phyloP scores from a whole-genome alignment of 2,329 filamentous ascomycete species.

The Albifimbria verrucaria region DNA sequence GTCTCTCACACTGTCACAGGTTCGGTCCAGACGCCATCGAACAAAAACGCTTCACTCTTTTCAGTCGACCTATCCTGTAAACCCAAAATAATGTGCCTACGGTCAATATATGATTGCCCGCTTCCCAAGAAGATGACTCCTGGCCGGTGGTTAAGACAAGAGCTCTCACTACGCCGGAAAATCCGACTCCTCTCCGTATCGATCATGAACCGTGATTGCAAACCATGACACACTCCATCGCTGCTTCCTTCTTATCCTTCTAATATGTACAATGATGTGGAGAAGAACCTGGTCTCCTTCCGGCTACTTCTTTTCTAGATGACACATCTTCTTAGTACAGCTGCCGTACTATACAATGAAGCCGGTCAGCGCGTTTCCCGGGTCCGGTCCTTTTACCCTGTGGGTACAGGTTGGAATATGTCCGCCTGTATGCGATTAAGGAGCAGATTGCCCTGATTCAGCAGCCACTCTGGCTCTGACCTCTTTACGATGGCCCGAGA shows the following conservation, averaged over 20 bases:
- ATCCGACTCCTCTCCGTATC: background rate
- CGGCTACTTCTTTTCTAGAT: no score
- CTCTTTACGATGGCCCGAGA: slow-evolving; percentile 72
- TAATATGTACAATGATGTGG: background rate
- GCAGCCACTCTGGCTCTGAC: slow-evolving; percentile 39
- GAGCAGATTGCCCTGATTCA: background rate
- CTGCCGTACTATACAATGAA: background rate
- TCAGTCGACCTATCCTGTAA: background rate
- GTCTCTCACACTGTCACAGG: background rate
- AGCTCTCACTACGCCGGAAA: background rate
- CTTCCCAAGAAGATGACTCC: background rate
- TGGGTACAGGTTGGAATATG: no score
- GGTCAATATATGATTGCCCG: background rate
- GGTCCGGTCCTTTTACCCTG: no score
- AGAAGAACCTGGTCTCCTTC: no score
- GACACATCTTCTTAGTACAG: no score
- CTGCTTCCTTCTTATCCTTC: background rate
- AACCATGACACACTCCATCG: background rate
- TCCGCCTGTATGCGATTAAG: background rate
- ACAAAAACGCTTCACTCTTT: background rate
- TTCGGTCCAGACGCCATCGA: background rate
- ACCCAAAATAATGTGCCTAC: background rate
- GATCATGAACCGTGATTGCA: background rate
- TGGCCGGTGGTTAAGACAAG: background rate
- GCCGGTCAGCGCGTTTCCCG: background rate